Conservation (phyloP, 768 basidiomycete species). For the Tricholoma sp. region DNA sequence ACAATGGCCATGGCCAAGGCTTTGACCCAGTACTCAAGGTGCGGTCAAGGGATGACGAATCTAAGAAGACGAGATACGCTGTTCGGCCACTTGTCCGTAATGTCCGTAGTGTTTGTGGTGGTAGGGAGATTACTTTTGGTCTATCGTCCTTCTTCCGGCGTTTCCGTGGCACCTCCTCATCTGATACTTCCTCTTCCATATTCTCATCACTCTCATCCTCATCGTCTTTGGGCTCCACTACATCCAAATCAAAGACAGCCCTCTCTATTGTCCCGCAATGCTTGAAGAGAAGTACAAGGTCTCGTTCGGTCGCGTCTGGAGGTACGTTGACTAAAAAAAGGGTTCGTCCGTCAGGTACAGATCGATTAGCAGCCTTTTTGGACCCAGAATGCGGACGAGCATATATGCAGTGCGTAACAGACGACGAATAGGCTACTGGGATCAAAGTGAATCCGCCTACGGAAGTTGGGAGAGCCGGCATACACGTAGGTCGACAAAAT, state of each 20-base stretch:
- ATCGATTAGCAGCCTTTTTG: constrained; percentile 28
- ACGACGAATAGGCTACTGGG: constrained; percentile 36
- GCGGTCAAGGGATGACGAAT: constrained; percentile 63
- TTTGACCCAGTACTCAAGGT: constrained; percentile 53
- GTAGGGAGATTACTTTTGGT: constrained; percentile 60
- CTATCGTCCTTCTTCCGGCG: constrained; percentile 35
- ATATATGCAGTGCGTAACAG: constrained; percentile 70
- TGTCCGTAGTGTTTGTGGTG: constrained; percentile 44
- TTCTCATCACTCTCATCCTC: constrained; percentile 40
- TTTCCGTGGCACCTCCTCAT: constrained; percentile 30
- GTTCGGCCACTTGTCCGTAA: constrained; percentile 59
- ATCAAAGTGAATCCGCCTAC: constrained; percentile 47
- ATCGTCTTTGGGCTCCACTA: constrained; percentile 36
- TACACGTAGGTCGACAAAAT: constrained; percentile 3
- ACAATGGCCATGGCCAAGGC: constrained; percentile 57
- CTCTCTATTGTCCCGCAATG: constrained; percentile 71
- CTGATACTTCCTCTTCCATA: constrained; percentile 25
- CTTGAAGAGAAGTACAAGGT: constrained; percentile 74
- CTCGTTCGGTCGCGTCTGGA: constrained; percentile 80
- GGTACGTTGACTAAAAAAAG: constrained; percentile 89
- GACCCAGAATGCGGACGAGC: constrained; percentile 58
- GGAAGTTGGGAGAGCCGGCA: constrained; percentile 24
- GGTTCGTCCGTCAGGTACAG: constrained; percentile 56
- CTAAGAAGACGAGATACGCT: constrained; percentile 70
- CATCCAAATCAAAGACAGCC: constrained; percentile 57